Evolutionary conservation across 306 rosid genomes (phyloP).

Genomic region (Clitoria ternatea): DNA sequence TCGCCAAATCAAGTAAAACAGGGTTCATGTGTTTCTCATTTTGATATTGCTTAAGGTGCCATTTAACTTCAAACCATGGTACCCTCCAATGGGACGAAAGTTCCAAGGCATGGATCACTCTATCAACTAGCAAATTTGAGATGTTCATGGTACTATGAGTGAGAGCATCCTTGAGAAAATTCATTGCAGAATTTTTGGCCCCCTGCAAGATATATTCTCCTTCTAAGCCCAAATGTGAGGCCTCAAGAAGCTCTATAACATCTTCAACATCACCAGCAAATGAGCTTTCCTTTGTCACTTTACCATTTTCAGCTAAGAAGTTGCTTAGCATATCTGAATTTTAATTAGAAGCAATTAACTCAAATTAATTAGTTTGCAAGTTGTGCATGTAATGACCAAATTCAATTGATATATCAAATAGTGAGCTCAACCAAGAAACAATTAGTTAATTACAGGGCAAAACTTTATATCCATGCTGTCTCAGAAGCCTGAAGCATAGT

Average conservation of each 20-base stretch:
- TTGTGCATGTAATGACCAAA: not conserved
- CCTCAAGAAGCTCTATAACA: conserved; percentile 39
- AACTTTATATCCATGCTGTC: conserved; percentile 46
- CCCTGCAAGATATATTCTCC: conserved; percentile 36
- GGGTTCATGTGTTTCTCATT: not conserved
- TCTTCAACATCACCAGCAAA: not conserved
- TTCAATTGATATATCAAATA: not conserved
- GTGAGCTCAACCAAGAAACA: not conserved
- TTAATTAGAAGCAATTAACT: not conserved
- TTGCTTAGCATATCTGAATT: conserved; percentile 30
- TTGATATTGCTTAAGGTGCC: conserved; percentile 36
- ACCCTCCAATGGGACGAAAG: conserved; percentile 58
- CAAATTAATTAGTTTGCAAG: not conserved
- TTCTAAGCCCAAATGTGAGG: conserved; percentile 43
- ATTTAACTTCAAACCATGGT: conserved; percentile 54
- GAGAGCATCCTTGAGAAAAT: conserved; percentile 16
- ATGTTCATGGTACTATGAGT: not conserved
- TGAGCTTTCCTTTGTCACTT: not conserved
- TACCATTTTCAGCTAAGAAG: conserved; percentile 23
- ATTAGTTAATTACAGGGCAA: conserved; percentile 37
- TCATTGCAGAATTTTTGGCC: not conserved
- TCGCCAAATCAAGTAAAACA: conserved; percentile 40
- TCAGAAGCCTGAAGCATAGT: conserved; percentile 44
- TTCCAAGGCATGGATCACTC: conserved; percentile 43
- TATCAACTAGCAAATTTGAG: not conserved